phyloP scores from a whole-genome alignment of 176 grass and related monocot genomes.

The Thalia dealbata region DNA sequence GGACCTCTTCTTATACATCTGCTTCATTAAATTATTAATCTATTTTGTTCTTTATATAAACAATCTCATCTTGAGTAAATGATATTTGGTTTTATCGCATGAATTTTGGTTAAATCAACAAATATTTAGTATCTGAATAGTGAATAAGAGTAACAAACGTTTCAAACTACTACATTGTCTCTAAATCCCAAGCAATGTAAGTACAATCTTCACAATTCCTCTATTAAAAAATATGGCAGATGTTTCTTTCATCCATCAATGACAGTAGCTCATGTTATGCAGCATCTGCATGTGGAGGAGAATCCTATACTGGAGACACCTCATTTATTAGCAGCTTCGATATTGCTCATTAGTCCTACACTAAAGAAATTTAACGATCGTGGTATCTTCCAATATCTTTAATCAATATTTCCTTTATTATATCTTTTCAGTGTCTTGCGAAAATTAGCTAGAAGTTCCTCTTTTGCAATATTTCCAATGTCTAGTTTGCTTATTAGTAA shows the following conservation, averaged over 20 bases:
- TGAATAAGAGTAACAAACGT: not conserved
- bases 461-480: not conserved
- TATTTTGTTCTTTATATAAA: too few species aligned
- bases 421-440: not conserved
- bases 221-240: too few species aligned
- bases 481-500: not conserved
- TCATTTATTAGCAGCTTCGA: slow-evolving; percentile 63
- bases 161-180: not conserved
- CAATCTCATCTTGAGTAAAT: not conserved
- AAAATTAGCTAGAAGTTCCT: not conserved
- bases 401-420: not conserved
- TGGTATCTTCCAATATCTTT: slow-evolving; percentile 35
- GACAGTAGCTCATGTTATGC: slow-evolving; percentile 6
- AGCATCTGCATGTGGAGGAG: slow-evolving; percentile 90
- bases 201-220: not conserved
- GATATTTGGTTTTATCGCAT: not conserved
- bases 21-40: too few species aligned
- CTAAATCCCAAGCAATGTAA: not conserved
- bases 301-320: slow-evolving; percentile 79
- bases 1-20: too few species aligned
- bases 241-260: not conserved
- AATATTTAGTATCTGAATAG: not conserved
- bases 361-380: slow-evolving; percentile 89
- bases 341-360: slow-evolving; percentile 77
- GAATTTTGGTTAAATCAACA: not conserved